These are phyloP conservation scores for Penicillium lividum DNA, from an alignment of 495 filamentous ascomycete species.

Conservation along the genomic window DNA sequence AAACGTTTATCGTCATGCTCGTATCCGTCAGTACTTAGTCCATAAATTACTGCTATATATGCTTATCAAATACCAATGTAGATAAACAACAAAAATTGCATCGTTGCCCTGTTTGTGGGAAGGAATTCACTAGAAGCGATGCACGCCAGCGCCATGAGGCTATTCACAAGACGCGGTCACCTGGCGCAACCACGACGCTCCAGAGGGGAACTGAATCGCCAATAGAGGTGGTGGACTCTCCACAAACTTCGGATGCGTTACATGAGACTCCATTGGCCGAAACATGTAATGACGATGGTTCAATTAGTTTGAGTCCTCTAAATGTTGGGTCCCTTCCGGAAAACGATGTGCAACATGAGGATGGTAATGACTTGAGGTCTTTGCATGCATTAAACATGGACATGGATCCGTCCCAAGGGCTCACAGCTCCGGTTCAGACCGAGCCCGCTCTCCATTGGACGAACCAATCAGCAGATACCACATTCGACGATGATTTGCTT, in stretches of 20 bases:
- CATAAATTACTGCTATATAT: neutral
- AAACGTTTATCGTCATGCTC: constrained; percentile 12
- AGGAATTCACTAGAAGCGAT: constrained; percentile 17
- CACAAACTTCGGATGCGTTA: neutral
- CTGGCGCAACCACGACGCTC: neutral
- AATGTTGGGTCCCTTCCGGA: neutral
- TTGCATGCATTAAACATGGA: neutral
- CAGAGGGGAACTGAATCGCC: neutral
- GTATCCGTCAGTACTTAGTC: constrained; percentile 8
- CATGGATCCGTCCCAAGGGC: neutral
- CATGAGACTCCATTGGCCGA: neutral
- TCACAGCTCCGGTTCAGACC: neutral
- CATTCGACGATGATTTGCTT: neutral
- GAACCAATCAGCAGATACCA: neutral
- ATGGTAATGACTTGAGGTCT: neutral
- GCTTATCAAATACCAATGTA: neutral
- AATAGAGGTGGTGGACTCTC: neutral
- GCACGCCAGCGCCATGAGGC: constrained; percentile 15
- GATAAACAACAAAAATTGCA: constrained; percentile 12
- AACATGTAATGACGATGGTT: neutral
- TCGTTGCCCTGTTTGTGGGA: constrained; percentile 8
- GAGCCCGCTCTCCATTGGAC: neutral
- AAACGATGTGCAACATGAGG: neutral
- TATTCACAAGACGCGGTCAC: constrained; percentile 8
- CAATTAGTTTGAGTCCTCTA: neutral